Percentiles rank a stretch among this genome's conserved stretches.
Evolutionary conservation across 2,329 filamentous ascomycete genomes (phyloP).

Genomic region (Aspergillus pseudoviridinutans): DNA sequence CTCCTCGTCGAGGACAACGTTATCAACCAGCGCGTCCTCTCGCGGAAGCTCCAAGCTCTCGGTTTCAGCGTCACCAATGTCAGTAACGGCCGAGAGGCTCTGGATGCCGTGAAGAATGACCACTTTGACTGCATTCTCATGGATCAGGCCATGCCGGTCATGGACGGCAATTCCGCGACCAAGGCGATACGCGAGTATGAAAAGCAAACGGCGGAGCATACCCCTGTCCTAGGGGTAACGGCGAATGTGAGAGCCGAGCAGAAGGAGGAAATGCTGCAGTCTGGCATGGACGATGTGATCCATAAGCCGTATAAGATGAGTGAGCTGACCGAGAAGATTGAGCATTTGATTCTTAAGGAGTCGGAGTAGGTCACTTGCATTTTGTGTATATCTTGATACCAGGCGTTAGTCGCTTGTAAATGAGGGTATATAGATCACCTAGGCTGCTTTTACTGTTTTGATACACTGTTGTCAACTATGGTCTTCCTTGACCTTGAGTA

Average conservation of each 20-base stretch:
- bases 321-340: conserved; percentile 66
- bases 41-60: conserved; percentile 31
- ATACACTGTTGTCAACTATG: no score
- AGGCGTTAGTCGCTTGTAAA: not conserved
- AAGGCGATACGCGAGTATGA: conserved; percentile 66
- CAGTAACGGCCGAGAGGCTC: conserved; percentile 40
- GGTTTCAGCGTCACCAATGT: conserved; percentile 35
- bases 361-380: not conserved
- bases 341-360: conserved; percentile 42
- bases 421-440: no score
- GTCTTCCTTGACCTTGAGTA: no score
- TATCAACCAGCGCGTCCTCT: conserved; percentile 40
- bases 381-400: not conserved
- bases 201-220: conserved; percentile 33
- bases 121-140: conserved; percentile 65
- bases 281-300: conserved; percentile 74
- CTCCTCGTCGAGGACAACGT: conserved; percentile 45
- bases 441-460: no score
- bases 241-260: conserved; percentile 75
- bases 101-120: conserved; percentile 35
- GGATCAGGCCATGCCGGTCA: conserved; percentile 80
- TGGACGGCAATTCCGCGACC: conserved; percentile 75
- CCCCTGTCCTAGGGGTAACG: conserved; percentile 47
- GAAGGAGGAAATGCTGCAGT: conserved; percentile 64
- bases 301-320: conserved; percentile 75